phyloP scores from a whole-genome alignment of 2,329 filamentous ascomycete genomes.

The Xylariomycetidae sp. region DNA sequence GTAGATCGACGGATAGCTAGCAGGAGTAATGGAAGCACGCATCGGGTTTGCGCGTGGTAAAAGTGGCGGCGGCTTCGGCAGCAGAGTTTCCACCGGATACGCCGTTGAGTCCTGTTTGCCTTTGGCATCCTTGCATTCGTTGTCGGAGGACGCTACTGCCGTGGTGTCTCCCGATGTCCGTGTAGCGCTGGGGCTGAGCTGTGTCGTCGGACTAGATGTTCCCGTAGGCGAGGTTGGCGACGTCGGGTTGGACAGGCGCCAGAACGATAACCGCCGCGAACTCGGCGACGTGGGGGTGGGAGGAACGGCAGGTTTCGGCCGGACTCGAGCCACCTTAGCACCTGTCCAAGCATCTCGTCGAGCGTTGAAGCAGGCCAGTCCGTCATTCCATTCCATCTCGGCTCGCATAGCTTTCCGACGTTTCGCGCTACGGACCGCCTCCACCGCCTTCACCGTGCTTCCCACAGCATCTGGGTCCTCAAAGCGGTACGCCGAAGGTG shows the following conservation, averaged over 20 bases:
- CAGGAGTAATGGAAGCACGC: conserved; percentile 67
- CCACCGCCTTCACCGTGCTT: conserved; percentile 32
- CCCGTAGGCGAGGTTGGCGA: conserved; percentile 29
- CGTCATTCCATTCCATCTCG: conserved; percentile 73
- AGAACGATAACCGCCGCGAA: conserved; percentile 45
- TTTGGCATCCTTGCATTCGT: conserved; percentile 31
- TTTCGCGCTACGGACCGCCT: conserved; percentile 46
- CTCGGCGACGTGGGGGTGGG: conserved; percentile 31
- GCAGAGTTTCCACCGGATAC: conserved; percentile 53
- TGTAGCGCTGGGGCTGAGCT: conserved; percentile 23
- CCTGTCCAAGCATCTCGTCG: conserved; percentile 82
- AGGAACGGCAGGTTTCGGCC: conserved; percentile 33
- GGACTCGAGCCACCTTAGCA: conserved; percentile 55
- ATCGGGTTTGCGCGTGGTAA: conserved; percentile 70
- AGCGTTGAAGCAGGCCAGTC: conserved; percentile 71
- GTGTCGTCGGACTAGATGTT: conserved; percentile 12
- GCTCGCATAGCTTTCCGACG: conserved; percentile 53
- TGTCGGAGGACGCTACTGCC: conserved; percentile 36
- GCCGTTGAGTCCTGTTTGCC: conserved; percentile 28
- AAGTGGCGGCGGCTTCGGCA: conserved; percentile 69
- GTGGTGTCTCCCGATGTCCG: conserved; percentile 28
- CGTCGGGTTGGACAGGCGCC: conserved; percentile 37
- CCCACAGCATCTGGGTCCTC: conserved; percentile 44
- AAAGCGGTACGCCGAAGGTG: conserved; percentile 44
- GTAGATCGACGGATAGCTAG: conserved; percentile 77